These are phyloP conservation scores for Fraxinus nigra DNA, from an alignment of 305 asterid genomes.

Conservation along the genomic window DNA sequence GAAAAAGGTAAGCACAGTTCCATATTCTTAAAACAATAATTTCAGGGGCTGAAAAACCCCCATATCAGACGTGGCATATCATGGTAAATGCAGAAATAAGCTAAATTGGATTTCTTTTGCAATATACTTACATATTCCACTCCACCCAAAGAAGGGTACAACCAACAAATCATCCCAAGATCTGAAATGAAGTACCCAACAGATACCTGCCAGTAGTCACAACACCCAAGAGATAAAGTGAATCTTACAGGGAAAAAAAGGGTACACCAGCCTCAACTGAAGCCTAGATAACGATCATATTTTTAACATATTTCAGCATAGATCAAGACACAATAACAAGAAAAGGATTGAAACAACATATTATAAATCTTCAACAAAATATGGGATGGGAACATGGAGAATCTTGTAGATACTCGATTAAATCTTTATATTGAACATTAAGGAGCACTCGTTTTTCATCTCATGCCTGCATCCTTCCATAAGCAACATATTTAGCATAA, in stretches of 20 bases:
- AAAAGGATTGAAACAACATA: neutral
- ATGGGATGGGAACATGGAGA: neutral
- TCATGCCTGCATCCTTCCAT: constrained; percentile 2
- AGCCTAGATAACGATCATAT: neutral
- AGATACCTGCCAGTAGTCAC: constrained; percentile 54
- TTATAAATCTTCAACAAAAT: neutral
- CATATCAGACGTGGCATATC: neutral
- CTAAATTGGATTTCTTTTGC: constrained; percentile 7
- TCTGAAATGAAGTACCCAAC: constrained; percentile 89
- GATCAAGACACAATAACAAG: neutral
- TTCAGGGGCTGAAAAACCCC: neutral
- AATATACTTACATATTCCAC: constrained; percentile 76
- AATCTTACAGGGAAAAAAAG: neutral
- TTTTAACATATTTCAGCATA: neutral
- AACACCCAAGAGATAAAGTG: constrained; percentile 20
- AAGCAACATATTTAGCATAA: neutral
- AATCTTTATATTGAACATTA: neutral
- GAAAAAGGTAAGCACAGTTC: neutral
- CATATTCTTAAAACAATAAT: neutral
- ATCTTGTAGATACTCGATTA: neutral
- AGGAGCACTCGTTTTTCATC: neutral
- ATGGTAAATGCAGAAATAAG: constrained; percentile 9
- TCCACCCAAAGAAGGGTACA: constrained; percentile 93
- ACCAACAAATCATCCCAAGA: constrained; percentile 93
- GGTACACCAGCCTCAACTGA: neutral